A percentile compares a stretch with the other conserved stretches of the same genome.
Evolutionary conservation across 352 stramenopile genomes (phyloP).

Genomic region (Globisporangium cederbergense): DNA sequence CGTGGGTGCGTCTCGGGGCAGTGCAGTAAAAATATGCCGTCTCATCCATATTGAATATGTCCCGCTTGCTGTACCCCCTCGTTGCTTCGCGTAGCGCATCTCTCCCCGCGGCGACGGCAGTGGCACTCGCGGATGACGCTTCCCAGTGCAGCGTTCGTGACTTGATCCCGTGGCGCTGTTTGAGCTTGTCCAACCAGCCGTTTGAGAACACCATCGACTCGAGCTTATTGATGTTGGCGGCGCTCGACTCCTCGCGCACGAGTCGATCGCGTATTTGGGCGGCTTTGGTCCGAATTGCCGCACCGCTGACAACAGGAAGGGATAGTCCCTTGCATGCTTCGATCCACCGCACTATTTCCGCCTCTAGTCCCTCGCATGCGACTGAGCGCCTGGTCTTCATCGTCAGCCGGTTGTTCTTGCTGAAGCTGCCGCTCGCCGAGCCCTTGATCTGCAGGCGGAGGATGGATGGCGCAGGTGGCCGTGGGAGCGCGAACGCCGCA

Average conservation of each 20-base stretch:
- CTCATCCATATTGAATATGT: too few species aligned
- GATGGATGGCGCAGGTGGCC: too few species aligned
- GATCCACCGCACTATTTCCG: too few species aligned
- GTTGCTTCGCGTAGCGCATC: background rate
- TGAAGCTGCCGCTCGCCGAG: too few species aligned
- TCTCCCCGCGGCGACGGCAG: background rate
- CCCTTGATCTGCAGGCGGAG: too few species aligned
- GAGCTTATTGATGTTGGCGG: background rate
- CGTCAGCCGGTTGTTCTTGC: too few species aligned
- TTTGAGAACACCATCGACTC: background rate
- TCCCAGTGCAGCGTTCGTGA: too few species aligned
- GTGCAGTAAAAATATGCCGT: conserved; percentile 5
- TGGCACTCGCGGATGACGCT: background rate
- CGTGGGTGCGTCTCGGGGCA: background rate
- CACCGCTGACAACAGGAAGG: background rate
- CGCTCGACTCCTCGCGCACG: background rate
- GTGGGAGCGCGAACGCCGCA: too few species aligned
- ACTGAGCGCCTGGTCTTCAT: too few species aligned
- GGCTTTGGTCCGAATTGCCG: background rate
- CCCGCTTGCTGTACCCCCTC: conserved; percentile 1
- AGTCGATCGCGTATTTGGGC: background rate
- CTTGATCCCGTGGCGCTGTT: too few species aligned
- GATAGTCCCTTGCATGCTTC: background rate
- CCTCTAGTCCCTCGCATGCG: too few species aligned
- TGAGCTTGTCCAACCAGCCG: background rate